Conservation (phyloP, 768 basidiomycete genomes). For the Clitopilus passeckerianus region DNA sequence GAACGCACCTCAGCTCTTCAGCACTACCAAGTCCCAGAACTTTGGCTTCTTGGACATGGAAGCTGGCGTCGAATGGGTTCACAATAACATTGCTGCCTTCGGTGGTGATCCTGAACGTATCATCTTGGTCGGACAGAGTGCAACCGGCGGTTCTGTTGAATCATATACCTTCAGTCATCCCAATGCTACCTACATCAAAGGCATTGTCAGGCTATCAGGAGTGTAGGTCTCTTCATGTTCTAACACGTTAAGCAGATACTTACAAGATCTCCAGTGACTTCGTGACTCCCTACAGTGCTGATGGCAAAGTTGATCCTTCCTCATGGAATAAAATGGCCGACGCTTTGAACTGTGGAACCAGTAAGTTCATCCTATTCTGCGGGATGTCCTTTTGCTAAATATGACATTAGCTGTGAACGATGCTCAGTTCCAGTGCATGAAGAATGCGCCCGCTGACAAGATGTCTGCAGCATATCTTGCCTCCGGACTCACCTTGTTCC, state of each 20-base stretch:
- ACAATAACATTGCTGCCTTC: constrained; percentile 35
- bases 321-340: constrained; percentile 21
- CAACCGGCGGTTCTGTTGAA: constrained; percentile 22
- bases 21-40: constrained; percentile 19
- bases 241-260: not conserved
- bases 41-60: constrained; percentile 28
- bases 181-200: constrained; percentile 24
- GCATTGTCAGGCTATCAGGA: constrained; percentile 25
- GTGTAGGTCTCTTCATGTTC: constrained; percentile 12
- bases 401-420: constrained; percentile 9
- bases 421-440: constrained; percentile 27
- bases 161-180: constrained; percentile 24
- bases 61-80: constrained; percentile 36
- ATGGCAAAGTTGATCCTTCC: constrained; percentile 11
- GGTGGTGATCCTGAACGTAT: constrained; percentile 32
- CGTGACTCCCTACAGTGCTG: not conserved
- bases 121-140: constrained; percentile 26
- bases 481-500: constrained; percentile 17
- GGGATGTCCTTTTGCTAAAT: constrained; percentile 2
- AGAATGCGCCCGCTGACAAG: constrained; percentile 16
- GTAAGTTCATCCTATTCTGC: constrained; percentile 9
- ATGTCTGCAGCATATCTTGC: constrained; percentile 22
- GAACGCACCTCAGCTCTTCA: constrained; percentile 25
- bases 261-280: not conserved
- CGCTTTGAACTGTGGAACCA: constrained; percentile 22